Percentiles rank a stretch among this genome's conserved stretches.
Evolutionary conservation across 1,284 basidiomycete genomes (phyloP).

Genomic region (Apiotrichum sp.): DNA sequence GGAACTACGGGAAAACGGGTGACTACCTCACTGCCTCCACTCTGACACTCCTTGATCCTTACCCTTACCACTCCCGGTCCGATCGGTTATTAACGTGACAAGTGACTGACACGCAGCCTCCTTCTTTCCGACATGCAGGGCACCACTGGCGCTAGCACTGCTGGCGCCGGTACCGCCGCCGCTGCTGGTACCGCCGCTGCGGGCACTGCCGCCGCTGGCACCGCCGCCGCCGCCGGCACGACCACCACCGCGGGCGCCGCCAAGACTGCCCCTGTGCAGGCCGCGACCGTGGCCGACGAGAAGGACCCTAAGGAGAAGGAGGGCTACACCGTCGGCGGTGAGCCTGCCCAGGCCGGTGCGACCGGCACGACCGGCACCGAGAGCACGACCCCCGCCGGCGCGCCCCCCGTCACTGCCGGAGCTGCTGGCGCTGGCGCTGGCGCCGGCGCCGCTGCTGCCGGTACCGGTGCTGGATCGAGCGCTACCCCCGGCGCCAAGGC

Average conservation of each 20-base stretch:
- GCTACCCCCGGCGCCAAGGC: slow-evolving; percentile 7
- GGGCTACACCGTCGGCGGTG: slow-evolving; percentile 1
- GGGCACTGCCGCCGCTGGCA: background rate
- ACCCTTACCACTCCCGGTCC: background rate
- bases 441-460: background rate
- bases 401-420: background rate
- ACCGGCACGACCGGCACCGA: background rate
- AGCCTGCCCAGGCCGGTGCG: background rate
- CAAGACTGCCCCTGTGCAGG: background rate
- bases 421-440: background rate
- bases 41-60: no score
- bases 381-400: no score
- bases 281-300: background rate
- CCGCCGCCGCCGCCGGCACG: slow-evolving; percentile 1
- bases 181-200: background rate
- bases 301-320: background rate
- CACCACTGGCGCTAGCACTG: background rate
- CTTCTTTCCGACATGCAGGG: background rate
- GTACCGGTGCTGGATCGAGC: background rate
- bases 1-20: no score
- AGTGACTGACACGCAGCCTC: background rate
- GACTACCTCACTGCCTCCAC: no score
- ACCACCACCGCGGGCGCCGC: slow-evolving; percentile 8
- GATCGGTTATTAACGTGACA: background rate
- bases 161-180: background rate